Evolutionary conservation across 2,329 filamentous ascomycete species (phyloP), one percentile per base, ranked within the genome.

Genomic region (Fusarium tupiense): DNA sequence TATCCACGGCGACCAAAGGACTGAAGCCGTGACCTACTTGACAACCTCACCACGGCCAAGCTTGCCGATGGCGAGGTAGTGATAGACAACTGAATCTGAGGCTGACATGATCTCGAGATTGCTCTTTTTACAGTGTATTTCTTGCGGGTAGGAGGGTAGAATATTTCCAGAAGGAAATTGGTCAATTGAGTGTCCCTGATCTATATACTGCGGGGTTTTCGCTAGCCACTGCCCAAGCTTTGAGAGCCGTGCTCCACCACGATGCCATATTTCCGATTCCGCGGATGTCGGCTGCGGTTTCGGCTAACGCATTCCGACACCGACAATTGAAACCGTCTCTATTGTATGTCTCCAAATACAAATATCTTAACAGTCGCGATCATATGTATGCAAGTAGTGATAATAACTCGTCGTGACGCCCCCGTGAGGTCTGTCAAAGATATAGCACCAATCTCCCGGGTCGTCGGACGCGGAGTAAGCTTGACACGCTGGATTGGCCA

Each of bases 61-160:
- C 11, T 58, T 69, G n/a, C 67, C 67, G 22, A 69, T 69, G 14
- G 64, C 58, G 9, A 69, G 67, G 50, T 69, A 69, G n/a, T 69
- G 67, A 2, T 69, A 69, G 5, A 64, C 57, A n/a, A 58, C 50
- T 6, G 58, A 53, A 33, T 53, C 44, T 1, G 65, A 56, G 0
- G n/a, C 11, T 0, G 64, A 29, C 57, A 69, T 68, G 11, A 0
- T 68, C 31, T 8, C 19, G 6, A 2, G 12, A 3, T 5, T 49
- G 6, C 20, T 1, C 7, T 38, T 11, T 6, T 6, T 6, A 3
- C 47, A 3, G 0, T 7, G 11, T 9, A 3, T 19, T 16, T 19
- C 7, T 40, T 12, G 3, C 1, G 1, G 33, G 2, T 14, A 33
- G 31, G 12, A 31, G 9, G 3, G 29, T 31, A 31, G 12, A 56